Evolutionary conservation across 805 yeast genomes (phyloP), one percentile per base, ranked within the genome.

Genomic region (Zygosaccharomyces siamensis): DNA sequence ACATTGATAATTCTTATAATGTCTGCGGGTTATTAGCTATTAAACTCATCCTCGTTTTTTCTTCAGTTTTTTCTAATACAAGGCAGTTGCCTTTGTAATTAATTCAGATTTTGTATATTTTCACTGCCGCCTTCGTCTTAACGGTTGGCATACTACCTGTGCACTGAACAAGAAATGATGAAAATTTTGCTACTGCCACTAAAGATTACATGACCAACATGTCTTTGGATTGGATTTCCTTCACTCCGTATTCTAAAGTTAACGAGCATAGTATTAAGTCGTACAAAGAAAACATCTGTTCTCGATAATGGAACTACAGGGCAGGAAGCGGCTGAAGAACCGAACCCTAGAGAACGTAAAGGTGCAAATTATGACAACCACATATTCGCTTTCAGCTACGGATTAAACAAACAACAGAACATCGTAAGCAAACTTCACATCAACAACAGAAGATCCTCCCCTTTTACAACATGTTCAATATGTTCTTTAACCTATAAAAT

Each of bases 171-270:
- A 60, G 66, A 20, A 50, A 60, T 7, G 53, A 60, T 3, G 71
- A 67, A 45, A 51, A 54, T 18, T 67, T 54, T 52, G 59, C 58
- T 45, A 70, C 66, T 20, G 49, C 51, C 27, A 58, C 59, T 46
- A 55, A 49, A 7, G 43, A 51, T 8, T 63, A 64, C 28, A 39
- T 54, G 36, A 60, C 67, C 6, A 59, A 54, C 47, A 47, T 51
- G 36, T 70, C 69, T 36, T 45, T 66, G 32, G 42, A 58, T 5
- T 67, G 71, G 70, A 49, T 64, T 16, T 61, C 64, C 2, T 66
- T 66, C 46, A 45, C 55, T 10, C 44, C 64, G 23, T 7, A 45
- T 62, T 37, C 35, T 64, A 11, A 50, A 55, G 11, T 56, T 61
- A 14, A n/a, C 21, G 16, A 33, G 16, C 16, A 14, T 33, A 33